Evolutionary conservation across 1,284 basidiomycete genomes (phyloP).

Genomic region (Phenoliferia sp.): DNA sequence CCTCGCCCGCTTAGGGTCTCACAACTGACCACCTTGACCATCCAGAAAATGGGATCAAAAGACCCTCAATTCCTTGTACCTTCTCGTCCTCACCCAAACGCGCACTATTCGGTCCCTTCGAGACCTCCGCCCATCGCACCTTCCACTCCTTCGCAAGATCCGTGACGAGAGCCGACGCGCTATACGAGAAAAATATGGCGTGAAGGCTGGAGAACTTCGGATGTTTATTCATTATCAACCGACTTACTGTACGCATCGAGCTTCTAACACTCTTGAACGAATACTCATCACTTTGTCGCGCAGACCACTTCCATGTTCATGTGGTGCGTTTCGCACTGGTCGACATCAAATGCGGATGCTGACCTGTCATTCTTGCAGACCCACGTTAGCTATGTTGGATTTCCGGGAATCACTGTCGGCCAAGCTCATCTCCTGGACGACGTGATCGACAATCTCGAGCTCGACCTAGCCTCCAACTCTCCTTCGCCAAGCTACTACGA

Average conservation of each 20-base stretch:
- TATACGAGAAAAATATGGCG: constrained; percentile 59
- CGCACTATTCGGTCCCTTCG: constrained; percentile 40
- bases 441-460: constrained; percentile 60
- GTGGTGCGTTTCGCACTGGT: constrained; percentile 58
- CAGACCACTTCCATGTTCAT: constrained; percentile 94
- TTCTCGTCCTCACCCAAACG: constrained; percentile 37
- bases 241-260: constrained; percentile 70
- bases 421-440: constrained; percentile 93
- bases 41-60: constrained; percentile 63
- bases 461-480: constrained; percentile 54
- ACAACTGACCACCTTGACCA: neutral
- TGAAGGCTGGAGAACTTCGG: constrained; percentile 58
- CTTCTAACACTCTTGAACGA: neutral
- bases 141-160: constrained; percentile 66
- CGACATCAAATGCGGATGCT: neutral
- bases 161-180: constrained; percentile 52
- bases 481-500: constrained; percentile 51
- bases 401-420: constrained; percentile 70
- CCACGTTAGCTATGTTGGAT: constrained; percentile 59
- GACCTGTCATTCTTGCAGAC: constrained; percentile 11
- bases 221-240: constrained; percentile 95
- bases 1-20: neutral
- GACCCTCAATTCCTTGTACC: constrained; percentile 51
- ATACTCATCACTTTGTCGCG: neutral
- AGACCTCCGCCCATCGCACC: constrained; percentile 58